A percentile compares a stretch with the other conserved stretches of the same genome.
Evolutionary conservation across 2,329 filamentous ascomycete genomes (phyloP).

Genomic region (Calonectria multiphialidica): DNA sequence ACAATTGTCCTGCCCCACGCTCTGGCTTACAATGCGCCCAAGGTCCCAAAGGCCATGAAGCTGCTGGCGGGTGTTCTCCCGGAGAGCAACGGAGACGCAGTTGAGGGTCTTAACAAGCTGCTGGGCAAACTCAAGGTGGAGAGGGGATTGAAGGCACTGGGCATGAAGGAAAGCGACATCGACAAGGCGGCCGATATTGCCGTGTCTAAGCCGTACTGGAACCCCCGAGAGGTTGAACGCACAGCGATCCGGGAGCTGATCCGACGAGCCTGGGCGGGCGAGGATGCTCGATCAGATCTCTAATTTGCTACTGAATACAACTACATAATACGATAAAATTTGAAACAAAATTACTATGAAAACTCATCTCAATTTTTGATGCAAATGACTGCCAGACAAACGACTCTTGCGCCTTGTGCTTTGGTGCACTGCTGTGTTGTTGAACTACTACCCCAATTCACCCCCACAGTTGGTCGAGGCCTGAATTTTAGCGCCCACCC

Average conservation of each 20-base stretch:
- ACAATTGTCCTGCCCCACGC: conserved; percentile 69
- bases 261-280: conserved; percentile 71
- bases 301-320: not conserved
- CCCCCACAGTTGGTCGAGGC: not conserved
- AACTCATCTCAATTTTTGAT: not conserved
- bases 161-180: conserved; percentile 71
- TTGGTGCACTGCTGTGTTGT: no score
- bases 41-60: conserved; percentile 64
- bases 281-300: conserved; percentile 55
- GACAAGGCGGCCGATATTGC: conserved; percentile 71
- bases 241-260: conserved; percentile 67
- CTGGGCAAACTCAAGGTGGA: conserved; percentile 64
- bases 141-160: conserved; percentile 65
- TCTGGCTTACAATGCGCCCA: conserved; percentile 71
- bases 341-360: not conserved
- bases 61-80: conserved; percentile 66
- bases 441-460: not conserved
- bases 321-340: not conserved
- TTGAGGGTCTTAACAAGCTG: conserved; percentile 67
- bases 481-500: not conserved
- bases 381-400: no score
- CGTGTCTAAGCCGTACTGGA: conserved; percentile 69
- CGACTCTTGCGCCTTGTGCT: not conserved
- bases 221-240: conserved; percentile 66
- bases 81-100: conserved; percentile 68